Evolutionary conservation across 495 filamentous ascomycete species (phyloP).

Genomic region (Neurospora sp.): DNA sequence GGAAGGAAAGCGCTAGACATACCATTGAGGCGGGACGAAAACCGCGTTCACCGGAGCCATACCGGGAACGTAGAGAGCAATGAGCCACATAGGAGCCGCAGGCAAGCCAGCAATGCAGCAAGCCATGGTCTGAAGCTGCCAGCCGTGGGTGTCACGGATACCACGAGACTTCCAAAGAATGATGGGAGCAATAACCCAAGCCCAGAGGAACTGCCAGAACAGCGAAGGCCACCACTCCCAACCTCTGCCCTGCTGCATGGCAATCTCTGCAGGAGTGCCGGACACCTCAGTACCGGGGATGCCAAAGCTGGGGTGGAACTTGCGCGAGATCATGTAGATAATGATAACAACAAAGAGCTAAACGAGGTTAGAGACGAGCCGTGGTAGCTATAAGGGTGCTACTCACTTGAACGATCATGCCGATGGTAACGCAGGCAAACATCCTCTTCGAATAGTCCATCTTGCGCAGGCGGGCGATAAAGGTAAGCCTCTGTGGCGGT

Average conservation of each 20-base stretch:
- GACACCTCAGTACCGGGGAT: constrained; percentile 30
- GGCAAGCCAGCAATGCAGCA: constrained; percentile 52
- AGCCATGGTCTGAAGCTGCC: constrained; percentile 55
- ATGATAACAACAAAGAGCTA: constrained; percentile 49
- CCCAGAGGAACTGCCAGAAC: constrained; percentile 55
- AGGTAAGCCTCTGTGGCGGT: not conserved
- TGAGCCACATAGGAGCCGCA: constrained; percentile 58
- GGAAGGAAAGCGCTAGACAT: constrained; percentile 10
- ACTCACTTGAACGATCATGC: constrained; percentile 42
- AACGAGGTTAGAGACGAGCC: not conserved
- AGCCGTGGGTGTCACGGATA: constrained; percentile 57
- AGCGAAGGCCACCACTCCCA: constrained; percentile 64
- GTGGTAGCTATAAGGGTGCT: not conserved
- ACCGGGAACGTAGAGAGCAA: constrained; percentile 46
- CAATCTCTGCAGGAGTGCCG: constrained; percentile 41
- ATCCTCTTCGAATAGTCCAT: constrained; percentile 37
- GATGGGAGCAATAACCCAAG: constrained; percentile 43
- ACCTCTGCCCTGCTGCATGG: constrained; percentile 34
- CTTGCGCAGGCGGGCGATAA: constrained; percentile 11
- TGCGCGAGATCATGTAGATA: constrained; percentile 55
- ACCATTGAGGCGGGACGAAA: constrained; percentile 44
- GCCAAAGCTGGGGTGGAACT: constrained; percentile 45
- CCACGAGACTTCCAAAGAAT: constrained; percentile 30
- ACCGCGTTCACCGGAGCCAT: constrained; percentile 46
- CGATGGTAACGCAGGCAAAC: constrained; percentile 38